These are phyloP conservation scores for Zoysia pacifica DNA, from an alignment of 176 grass and related monocot species.

Conservation along the genomic window DNA sequence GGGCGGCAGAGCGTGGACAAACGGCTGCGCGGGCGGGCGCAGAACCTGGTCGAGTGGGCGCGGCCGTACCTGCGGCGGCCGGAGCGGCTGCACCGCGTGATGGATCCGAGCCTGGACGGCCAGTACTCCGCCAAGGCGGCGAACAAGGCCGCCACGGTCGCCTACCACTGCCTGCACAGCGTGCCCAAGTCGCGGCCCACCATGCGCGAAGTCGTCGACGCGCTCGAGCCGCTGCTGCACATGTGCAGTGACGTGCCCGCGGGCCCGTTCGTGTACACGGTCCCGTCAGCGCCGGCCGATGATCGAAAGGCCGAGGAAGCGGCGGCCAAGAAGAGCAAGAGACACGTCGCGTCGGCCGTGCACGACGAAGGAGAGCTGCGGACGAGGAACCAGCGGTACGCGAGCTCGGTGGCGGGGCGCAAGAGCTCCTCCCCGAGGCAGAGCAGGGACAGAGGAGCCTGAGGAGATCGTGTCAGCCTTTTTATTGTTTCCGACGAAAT, in stretches of 20 bases:
- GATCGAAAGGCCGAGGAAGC: not conserved
- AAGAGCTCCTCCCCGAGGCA: slow-evolving; percentile 32
- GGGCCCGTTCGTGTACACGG: slow-evolving; percentile 50
- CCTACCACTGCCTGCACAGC: slow-evolving; percentile 54
- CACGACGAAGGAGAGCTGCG: slow-evolving; percentile 3
- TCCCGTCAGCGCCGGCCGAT: not conserved
- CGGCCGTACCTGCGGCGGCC: slow-evolving; percentile 52
- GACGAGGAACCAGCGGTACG: slow-evolving; percentile 10
- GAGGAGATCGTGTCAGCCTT: too few relatives aligned
- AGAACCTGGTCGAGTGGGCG: slow-evolving; percentile 58
- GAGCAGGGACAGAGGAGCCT: slow-evolving; percentile 46
- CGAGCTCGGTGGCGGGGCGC: slow-evolving; percentile 39
- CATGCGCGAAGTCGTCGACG: slow-evolving; percentile 64
- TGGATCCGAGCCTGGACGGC: slow-evolving; percentile 63
- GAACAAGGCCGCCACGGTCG: slow-evolving; percentile 43
- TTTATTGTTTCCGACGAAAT: not conserved
- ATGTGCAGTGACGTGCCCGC: slow-evolving; percentile 32
- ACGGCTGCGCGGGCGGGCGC: slow-evolving; percentile 53
- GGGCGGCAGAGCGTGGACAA: slow-evolving; percentile 73
- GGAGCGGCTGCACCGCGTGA: slow-evolving; percentile 55
- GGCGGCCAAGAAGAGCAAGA: slow-evolving; percentile 26
- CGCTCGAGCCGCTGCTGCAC: slow-evolving; percentile 55
- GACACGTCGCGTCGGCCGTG: slow-evolving; percentile 21
- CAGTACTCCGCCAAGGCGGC: slow-evolving; percentile 51
- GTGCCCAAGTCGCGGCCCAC: slow-evolving; percentile 51